These are phyloP conservation scores for Oehlia diaphana DNA, from an alignment of 192 early-diverging fungal genomes.

Conservation along the genomic window DNA sequence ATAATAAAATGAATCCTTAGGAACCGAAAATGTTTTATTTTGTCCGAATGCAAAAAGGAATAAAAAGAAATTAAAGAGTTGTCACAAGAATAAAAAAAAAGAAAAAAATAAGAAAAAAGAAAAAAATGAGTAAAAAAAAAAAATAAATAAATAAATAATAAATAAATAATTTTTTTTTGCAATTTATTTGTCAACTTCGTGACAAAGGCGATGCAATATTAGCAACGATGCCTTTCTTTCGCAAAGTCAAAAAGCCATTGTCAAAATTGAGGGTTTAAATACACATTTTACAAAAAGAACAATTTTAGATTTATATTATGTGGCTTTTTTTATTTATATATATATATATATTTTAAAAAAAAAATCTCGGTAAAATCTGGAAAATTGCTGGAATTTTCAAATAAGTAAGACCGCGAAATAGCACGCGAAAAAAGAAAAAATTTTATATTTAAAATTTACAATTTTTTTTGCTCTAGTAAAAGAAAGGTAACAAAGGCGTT, in stretches of 20 bases:
- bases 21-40: too few species aligned
- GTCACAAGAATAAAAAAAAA: too few species aligned
- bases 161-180: background rate
- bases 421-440: background rate
- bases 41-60: too few species aligned
- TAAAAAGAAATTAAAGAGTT: too few species aligned
- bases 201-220: slow-evolving; percentile 10
- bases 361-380: background rate
- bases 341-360: background rate
- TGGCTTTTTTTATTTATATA: background rate
- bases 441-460: background rate
- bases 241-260: slow-evolving; percentile 19
- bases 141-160: background rate
- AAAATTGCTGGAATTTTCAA: background rate
- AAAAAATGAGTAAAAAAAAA: background rate
- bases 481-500: background rate
- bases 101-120: background rate
- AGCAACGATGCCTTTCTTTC: slow-evolving; percentile 4
- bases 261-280: slow-evolving; percentile 12
- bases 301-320: slow-evolving; percentile 10
- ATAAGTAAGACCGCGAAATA: background rate
- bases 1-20: too few species aligned
- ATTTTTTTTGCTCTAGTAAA: background rate
- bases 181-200: slow-evolving; percentile 5
- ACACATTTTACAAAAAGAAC: background rate